Conservation (phyloP, 345 rosid species). For the Eucalyptus pauciflora region DNA sequence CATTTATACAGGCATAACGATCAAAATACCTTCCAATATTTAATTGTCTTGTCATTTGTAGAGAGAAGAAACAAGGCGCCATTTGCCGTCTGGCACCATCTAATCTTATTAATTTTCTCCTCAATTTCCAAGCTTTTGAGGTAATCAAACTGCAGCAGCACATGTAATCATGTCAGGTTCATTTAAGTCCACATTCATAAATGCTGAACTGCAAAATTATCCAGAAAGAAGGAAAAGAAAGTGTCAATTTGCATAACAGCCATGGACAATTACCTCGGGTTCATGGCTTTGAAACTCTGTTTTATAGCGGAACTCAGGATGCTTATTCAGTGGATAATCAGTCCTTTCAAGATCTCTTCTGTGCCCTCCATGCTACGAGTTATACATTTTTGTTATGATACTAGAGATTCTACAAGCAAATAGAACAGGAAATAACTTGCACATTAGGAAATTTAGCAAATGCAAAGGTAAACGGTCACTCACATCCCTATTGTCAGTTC, state of each 20-base stretch:
- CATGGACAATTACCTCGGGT: constrained; percentile 52
- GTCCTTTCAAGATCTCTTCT: constrained; percentile 63
- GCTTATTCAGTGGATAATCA: constrained; percentile 39
- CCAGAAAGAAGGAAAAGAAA: background rate
- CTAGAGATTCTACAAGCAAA: background rate
- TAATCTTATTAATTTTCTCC: constrained; percentile 93
- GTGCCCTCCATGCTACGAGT: constrained; percentile 44
- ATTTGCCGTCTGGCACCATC: constrained; percentile 89
- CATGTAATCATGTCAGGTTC: background rate
- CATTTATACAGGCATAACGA: background rate
- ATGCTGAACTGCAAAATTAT: background rate
- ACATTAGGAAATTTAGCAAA: background rate
- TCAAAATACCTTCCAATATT: constrained; percentile 80
- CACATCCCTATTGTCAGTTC: constrained; percentile 63
- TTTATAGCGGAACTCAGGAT: constrained; percentile 83
- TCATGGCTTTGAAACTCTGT: constrained; percentile 97
- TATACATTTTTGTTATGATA: background rate
- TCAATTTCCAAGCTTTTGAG: constrained; percentile 98
- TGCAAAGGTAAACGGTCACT: constrained; percentile 1
- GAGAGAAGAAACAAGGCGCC: constrained; percentile 82
- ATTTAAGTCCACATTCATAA: background rate
- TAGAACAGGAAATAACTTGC: background rate
- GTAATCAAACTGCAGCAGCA: constrained; percentile 68
- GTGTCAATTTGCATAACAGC: background rate
- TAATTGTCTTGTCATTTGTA: constrained; percentile 75